Conservation (phyloP, 345 rosid species). For the Dipteronia sinensis region DNA sequence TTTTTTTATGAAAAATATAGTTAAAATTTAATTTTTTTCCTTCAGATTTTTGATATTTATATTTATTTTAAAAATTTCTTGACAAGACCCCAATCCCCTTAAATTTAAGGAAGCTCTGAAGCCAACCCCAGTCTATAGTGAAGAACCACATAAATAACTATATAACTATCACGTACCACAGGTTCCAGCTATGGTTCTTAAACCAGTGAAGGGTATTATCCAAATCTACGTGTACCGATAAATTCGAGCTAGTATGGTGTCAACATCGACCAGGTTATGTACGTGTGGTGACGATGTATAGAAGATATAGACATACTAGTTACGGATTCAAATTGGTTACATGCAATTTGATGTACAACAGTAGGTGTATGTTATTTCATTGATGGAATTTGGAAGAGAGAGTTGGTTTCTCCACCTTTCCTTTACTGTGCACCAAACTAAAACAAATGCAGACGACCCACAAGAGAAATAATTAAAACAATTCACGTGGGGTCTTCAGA, state of each 20-base stretch:
- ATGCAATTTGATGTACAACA: no score
- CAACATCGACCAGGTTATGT: neutral
- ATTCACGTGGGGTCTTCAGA: constrained; percentile 6
- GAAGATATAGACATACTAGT: neutral
- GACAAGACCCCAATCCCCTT: no score
- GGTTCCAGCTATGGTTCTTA: neutral
- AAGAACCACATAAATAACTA: neutral
- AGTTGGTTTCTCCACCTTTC: neutral
- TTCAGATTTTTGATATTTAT: no score
- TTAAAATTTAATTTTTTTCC: no score
- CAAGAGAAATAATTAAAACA: neutral
- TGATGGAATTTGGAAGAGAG: neutral
- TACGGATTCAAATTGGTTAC: neutral
- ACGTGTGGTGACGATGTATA: neutral
- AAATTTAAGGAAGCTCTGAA: no score
- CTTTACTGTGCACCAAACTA: neutral
- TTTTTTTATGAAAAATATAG: no score
- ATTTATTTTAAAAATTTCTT: no score
- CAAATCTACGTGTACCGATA: constrained; percentile 3
- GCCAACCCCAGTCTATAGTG: neutral
- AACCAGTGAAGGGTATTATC: neutral
- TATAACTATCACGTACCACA: neutral
- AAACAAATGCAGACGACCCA: neutral
- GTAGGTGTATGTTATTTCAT: neutral
- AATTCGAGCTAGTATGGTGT: neutral